phyloP scores from a whole-genome alignment of 768 basidiomycete species.

The Lactifluus echinatus region DNA sequence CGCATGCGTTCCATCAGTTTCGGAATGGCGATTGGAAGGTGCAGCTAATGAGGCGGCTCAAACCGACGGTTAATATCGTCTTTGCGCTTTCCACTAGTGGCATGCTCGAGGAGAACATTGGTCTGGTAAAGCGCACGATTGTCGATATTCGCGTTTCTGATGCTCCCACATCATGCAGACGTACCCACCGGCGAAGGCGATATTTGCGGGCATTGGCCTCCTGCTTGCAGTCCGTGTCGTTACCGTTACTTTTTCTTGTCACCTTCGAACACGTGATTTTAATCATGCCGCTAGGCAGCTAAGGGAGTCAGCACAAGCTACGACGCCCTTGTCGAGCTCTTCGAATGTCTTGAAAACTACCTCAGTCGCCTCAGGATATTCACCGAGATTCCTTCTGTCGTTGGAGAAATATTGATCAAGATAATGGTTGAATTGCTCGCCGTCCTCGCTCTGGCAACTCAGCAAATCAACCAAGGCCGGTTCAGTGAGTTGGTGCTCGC shows the following conservation, averaged over 20 bases:
- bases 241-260: too few species aligned
- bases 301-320: background rate
- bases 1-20: background rate
- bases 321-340: background rate
- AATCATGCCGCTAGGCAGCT: background rate
- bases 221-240: background rate
- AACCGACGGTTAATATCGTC: background rate
- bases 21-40: background rate
- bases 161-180: background rate
- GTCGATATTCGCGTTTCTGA: background rate
- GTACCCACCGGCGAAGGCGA: background rate
- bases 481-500: background rate
- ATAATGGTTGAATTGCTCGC: background rate
- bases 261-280: background rate
- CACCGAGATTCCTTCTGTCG: background rate
- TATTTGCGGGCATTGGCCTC: background rate
- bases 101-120: background rate
- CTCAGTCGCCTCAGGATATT: background rate
- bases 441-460: background rate
- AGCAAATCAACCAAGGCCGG: background rate
- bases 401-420: background rate
- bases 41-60: background rate
- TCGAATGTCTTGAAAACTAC: background rate
- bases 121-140: background rate
- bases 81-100: background rate